Conservation (phyloP, 441 rosid species). For the Macaranga tanarius region DNA sequence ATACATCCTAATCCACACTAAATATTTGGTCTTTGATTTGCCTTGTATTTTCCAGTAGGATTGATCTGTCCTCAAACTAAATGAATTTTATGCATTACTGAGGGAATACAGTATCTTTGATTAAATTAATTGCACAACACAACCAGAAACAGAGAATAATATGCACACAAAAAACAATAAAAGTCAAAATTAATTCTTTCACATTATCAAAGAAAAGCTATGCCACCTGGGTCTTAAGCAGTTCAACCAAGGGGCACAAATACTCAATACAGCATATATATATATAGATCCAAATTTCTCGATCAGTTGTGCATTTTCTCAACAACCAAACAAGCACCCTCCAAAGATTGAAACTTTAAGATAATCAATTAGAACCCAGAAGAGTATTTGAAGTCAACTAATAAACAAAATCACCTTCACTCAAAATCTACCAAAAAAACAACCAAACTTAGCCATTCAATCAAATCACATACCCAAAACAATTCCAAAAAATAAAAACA, state of each 20-base stretch:
- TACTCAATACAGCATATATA: too few relatives aligned
- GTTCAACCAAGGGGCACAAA: too few relatives aligned
- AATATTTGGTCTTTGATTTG: background rate
- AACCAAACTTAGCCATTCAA: background rate
- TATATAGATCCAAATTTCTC: too few relatives aligned
- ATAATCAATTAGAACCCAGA: background rate
- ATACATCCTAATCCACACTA: background rate
- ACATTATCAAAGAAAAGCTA: too few relatives aligned
- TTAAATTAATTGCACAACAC: background rate
- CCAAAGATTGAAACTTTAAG: too few relatives aligned
- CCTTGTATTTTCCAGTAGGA: background rate
- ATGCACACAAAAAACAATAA: too few relatives aligned
- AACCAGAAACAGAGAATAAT: too few relatives aligned
- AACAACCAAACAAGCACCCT: too few relatives aligned
- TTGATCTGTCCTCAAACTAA: background rate
- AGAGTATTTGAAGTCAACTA: background rate
- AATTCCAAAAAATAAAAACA: background rate
- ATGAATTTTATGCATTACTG: background rate
- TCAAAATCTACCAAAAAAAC: background rate
- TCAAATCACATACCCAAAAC: conserved; percentile 14
- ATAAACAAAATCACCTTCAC: background rate
- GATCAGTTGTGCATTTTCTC: too few relatives aligned
- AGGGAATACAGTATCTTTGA: background rate
- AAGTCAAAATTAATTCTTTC: too few relatives aligned
- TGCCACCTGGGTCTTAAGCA: too few relatives aligned